Evolutionary conservation across 2,329 filamentous ascomycete genomes (phyloP).

Genomic region (Pseudocercospora fijiensis): DNA sequence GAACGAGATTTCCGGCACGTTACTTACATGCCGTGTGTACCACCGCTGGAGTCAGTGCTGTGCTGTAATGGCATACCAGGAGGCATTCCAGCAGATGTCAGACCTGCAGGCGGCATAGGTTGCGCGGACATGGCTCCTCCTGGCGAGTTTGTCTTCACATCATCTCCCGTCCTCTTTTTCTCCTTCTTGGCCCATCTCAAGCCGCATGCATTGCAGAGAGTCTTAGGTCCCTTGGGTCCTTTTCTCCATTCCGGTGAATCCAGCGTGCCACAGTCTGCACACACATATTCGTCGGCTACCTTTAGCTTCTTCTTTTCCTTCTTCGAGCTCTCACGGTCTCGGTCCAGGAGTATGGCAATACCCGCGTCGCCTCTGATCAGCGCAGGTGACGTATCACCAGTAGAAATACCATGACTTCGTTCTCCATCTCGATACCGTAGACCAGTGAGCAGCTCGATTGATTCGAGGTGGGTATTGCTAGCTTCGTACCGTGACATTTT

Average conservation of each 20-base stretch:
- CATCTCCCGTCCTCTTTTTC: slow-evolving; percentile 38
- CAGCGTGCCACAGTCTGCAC: slow-evolving; percentile 89
- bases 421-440: slow-evolving; percentile 85
- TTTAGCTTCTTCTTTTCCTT: slow-evolving; percentile 90
- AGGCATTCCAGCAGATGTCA: slow-evolving; percentile 22
- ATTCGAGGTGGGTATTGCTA: slow-evolving; percentile 69
- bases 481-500: slow-evolving; percentile 83
- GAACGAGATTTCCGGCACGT: slow-evolving; percentile 71
- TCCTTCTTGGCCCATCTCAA: slow-evolving; percentile 44
- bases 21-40: slow-evolving; percentile 14
- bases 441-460: slow-evolving; percentile 90
- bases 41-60: slow-evolving; percentile 24
- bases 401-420: slow-evolving; percentile 81
- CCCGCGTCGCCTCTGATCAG: slow-evolving; percentile 83
- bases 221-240: slow-evolving; percentile 88
- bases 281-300: slow-evolving; percentile 81
- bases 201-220: slow-evolving; percentile 92
- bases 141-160: slow-evolving; percentile 29
- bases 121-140: slow-evolving; percentile 18
- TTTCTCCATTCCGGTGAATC: slow-evolving; percentile 97
- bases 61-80: slow-evolving; percentile 29
- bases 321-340: slow-evolving; percentile 76
- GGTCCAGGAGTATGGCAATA: slow-evolving; percentile 77
- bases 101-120: slow-evolving; percentile 17
- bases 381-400: slow-evolving; percentile 75